phyloP scores from a whole-genome alignment of 345 rosid genomes.

The Acer saccharum region DNA sequence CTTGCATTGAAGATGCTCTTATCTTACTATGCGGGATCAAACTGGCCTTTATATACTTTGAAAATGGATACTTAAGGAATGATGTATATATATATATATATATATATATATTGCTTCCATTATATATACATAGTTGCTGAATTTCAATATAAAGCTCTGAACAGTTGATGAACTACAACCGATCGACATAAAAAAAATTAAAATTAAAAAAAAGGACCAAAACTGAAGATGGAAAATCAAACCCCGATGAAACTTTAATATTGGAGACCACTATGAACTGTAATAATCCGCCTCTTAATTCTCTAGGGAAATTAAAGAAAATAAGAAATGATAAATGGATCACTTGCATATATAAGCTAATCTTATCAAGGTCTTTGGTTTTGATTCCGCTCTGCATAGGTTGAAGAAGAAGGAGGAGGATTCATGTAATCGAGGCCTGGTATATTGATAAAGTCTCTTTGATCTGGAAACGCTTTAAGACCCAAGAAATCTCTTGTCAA shows the following conservation, averaged over 20 bases:
- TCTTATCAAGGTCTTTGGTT: constrained; percentile 44
- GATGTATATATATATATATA: too few species aligned
- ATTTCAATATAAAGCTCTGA: too few species aligned
- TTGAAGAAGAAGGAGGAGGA: constrained; percentile 27
- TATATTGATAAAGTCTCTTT: constrained; percentile 28
- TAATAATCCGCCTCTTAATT: too few species aligned
- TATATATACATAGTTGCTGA: too few species aligned
- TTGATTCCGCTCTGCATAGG: constrained; percentile 30
- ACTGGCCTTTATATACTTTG: too few species aligned
- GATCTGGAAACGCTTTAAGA: constrained; percentile 39
- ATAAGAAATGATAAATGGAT: neutral
- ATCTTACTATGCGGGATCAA: too few species aligned
- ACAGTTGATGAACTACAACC: neutral
- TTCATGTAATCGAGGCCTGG: constrained; percentile 27
- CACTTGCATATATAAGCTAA: neutral
- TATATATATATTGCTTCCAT: too few species aligned
- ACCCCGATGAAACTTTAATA: neutral
- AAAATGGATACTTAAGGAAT: too few species aligned
- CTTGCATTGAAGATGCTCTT: too few species aligned
- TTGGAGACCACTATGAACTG: neutral
- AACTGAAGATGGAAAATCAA: neutral
- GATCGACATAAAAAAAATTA: neutral
- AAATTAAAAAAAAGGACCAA: neutral
- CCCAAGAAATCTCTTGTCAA: constrained; percentile 69
- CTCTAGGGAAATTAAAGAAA: neutral